Evolutionary conservation across 2,329 filamentous ascomycete genomes (phyloP).

Genomic region (Ophioceras dolichostomum): DNA sequence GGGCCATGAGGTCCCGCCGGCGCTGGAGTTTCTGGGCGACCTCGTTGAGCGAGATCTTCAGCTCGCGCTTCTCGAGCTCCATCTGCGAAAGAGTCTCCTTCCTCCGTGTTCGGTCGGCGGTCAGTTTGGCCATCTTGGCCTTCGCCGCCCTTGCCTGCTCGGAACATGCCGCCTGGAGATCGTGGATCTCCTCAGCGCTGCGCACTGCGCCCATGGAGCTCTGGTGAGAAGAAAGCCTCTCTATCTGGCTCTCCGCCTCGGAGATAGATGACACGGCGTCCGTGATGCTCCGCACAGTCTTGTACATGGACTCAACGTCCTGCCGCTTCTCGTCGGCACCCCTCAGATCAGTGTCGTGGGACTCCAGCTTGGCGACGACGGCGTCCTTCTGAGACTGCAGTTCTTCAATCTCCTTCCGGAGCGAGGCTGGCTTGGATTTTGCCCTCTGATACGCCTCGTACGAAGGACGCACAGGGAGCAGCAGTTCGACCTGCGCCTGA

Average conservation of each 20-base stretch:
- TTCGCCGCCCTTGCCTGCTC: slow-evolving; percentile 58
- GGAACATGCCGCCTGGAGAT: slow-evolving; percentile 53
- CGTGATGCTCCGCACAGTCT: slow-evolving; percentile 63
- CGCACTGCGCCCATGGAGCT: slow-evolving; percentile 50
- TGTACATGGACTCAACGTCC: slow-evolving; percentile 56
- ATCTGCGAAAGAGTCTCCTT: slow-evolving; percentile 55
- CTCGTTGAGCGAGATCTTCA: slow-evolving; percentile 58
- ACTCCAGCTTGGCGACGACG: slow-evolving; percentile 50
- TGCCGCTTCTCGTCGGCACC: slow-evolving; percentile 43
- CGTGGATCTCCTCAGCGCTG: slow-evolving; percentile 73
- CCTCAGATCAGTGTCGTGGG: slow-evolving; percentile 53
- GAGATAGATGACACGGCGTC: slow-evolving; percentile 60
- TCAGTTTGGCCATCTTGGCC: slow-evolving; percentile 51
- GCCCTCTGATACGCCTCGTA: slow-evolving; percentile 62
- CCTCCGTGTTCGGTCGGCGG: slow-evolving; percentile 57
- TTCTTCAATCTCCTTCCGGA: slow-evolving; percentile 46
- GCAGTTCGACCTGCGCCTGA: slow-evolving; percentile 35
- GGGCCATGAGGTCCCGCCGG: slow-evolving; percentile 56
- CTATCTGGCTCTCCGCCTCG: slow-evolving; percentile 60
- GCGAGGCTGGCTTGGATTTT: slow-evolving; percentile 55
- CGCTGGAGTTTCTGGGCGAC: slow-evolving; percentile 68
- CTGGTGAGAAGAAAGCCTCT: slow-evolving; percentile 62
- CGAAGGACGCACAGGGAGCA: slow-evolving; percentile 50
- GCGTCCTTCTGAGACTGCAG: slow-evolving; percentile 46
- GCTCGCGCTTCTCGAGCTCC: slow-evolving; percentile 67